Conservation (phyloP, 176 grass and related monocot species). For the Saccharum officinarum region DNA sequence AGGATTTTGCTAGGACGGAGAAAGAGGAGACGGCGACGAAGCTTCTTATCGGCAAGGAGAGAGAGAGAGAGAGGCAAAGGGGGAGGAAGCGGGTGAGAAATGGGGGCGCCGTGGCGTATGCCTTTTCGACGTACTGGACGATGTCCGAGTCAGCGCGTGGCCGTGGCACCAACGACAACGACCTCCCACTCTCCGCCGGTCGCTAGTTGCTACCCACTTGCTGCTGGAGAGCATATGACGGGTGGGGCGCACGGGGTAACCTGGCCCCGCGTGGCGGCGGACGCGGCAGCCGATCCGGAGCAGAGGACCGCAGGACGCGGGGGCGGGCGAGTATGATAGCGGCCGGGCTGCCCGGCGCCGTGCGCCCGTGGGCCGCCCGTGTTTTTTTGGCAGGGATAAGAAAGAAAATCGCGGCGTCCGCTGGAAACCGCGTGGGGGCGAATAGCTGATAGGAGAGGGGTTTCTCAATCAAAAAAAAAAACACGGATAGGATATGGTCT, state of each 20-base stretch:
- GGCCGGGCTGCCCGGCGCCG: neutral
- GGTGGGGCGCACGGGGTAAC: neutral
- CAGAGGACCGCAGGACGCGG: too few relatives aligned
- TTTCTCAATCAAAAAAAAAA: too few relatives aligned
- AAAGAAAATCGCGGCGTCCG: neutral
- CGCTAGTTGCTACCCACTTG: neutral
- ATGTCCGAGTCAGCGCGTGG: conserved; percentile 44
- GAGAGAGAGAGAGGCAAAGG: neutral
- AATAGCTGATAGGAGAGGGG: too few relatives aligned
- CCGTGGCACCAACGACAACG: conserved; percentile 26
- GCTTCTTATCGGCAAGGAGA: conserved; percentile 36
- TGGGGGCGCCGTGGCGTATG: neutral
- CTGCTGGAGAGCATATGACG: conserved; percentile 17
- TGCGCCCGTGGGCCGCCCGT: neutral
- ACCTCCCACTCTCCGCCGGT: neutral
- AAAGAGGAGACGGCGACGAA: conserved; percentile 28
- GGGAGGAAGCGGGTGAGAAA: conserved; percentile 45
- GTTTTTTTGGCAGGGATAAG: neutral
- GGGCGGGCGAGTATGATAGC: neutral
- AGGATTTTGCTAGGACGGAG: conserved; percentile 27
- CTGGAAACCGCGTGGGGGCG: conserved; percentile 14
- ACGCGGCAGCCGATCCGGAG: neutral
- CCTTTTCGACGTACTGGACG: conserved; percentile 9
- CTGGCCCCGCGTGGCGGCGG: neutral
- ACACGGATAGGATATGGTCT: too few relatives aligned